Evolutionary conservation across 768 basidiomycete genomes (phyloP).

Genomic region (Kondoa malvinella): DNA sequence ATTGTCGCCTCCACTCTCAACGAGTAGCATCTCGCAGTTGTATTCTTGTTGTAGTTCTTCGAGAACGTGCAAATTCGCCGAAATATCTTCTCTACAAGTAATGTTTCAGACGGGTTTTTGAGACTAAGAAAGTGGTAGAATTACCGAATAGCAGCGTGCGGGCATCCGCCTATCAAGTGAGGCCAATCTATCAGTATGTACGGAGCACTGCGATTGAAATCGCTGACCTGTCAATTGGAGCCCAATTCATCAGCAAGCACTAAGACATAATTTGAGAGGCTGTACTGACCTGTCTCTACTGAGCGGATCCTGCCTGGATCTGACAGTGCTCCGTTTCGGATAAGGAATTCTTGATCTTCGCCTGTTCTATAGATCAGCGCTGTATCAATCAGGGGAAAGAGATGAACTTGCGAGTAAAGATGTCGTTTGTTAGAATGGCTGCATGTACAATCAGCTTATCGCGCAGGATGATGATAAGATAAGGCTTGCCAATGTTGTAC

Average conservation of each 20-base stretch:
- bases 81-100: conserved; percentile 65
- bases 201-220: no score
- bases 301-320: conserved; percentile 64
- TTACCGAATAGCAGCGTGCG: conserved; percentile 79
- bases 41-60: conserved; percentile 86
- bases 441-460: conserved; percentile 6
- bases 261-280: background rate
- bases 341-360: conserved; percentile 94
- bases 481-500: conserved; percentile 68
- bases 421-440: conserved; percentile 98
- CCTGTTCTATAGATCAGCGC: background rate
- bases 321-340: conserved; percentile 75
- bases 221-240: no score
- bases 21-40: conserved; percentile 73
- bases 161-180: conserved; percentile 47
- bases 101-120: conserved; percentile 14
- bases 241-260: background rate
- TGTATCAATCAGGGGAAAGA: background rate
- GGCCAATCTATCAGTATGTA: no score
- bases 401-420: conserved; percentile 55
- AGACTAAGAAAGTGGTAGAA: background rate
- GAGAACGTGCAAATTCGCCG: conserved; percentile 86
- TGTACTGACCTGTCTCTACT: conserved; percentile 63
- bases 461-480: background rate
- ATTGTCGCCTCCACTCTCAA: conserved; percentile 94